Evolutionary conservation across 2,329 filamentous ascomycete species (phyloP), one percentile per base, ranked within the genome.

Genomic region (Aspergillus ruber): DNA sequence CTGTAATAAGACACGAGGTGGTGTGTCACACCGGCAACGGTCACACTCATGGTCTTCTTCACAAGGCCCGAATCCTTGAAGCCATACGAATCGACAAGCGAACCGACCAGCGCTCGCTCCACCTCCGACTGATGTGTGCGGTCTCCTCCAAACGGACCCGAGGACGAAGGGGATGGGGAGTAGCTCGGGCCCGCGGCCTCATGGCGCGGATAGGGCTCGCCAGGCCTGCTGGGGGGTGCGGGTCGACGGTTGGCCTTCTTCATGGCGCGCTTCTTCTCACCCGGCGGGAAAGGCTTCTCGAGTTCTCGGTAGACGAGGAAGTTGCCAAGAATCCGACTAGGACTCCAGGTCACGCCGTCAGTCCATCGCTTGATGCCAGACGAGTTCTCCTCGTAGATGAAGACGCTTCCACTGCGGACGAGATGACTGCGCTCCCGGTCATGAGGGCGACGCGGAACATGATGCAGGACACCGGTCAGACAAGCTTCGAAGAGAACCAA

Each of bases 321-420:
- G 63, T 93, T 93, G 49, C 85, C 85, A 42, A 91, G 75, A 42
- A 94, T 91, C 13, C 86, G 84, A 66, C 85, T 94, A 0, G 90
- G 90, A 57, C 88, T 94, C 90, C 90, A 96, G 6, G 85, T 84
- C 9, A 91, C 82, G 12, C 90, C 90, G 57, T 96, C 90, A 0
- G 90, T 95, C 90, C 90, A 96, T 47, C 90, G 79, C 72, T 94
- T 94, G 71, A 95, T 95, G 4, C 89, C 89, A 0, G 90, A 94
- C 0, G 88, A 84, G 51, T 88, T 85, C 65, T 95, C 89, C 61
- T 95, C 89, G 66, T 95, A 96, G 55, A 95, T 88, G 69, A 95
- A 93, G 42, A 95, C 81, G 56, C 86, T 85, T 32, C 90, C 90
- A 56, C 88, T 94, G 56, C 80, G 80, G 62, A 95, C 93, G 44